Conservation (phyloP, 2,329 filamentous ascomycete genomes). For the Fonsecaea nubica region DNA sequence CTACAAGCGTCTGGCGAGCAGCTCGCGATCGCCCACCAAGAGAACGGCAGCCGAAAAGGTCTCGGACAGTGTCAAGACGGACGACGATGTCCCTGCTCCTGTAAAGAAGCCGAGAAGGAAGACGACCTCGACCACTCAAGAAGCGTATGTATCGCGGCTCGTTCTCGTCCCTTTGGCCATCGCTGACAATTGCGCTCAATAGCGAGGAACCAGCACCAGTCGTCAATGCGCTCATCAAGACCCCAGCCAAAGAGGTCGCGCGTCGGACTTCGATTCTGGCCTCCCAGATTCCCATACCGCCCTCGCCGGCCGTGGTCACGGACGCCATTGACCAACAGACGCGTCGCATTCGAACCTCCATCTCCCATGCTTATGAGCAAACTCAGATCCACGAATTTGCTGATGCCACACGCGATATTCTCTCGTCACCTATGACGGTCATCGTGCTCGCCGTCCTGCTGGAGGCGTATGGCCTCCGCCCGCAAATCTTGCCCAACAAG, state of each 20-base stretch:
- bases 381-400: constrained; percentile 72
- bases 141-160: constrained; percentile 43
- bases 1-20: constrained; percentile 70
- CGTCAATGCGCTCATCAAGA: constrained; percentile 33
- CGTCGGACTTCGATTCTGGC: constrained; percentile 51
- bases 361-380: constrained; percentile 66
- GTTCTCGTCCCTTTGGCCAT: constrained; percentile 33
- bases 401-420: constrained; percentile 69
- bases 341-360: constrained; percentile 62
- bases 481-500: constrained; percentile 74
- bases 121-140: constrained; percentile 41
- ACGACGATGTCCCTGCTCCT: constrained; percentile 47
- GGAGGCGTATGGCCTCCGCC: constrained; percentile 73
- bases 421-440: constrained; percentile 76
- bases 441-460: constrained; percentile 71
- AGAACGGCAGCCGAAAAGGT: constrained; percentile 46
- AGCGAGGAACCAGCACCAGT: constrained; percentile 35
- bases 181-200: constrained; percentile 22
- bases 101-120: constrained; percentile 41
- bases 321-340: constrained; percentile 73
- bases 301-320: constrained; percentile 79
- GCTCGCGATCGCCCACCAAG: constrained; percentile 67
- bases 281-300: constrained; percentile 73
- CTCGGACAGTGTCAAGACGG: constrained; percentile 47
- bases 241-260: constrained; percentile 48